Base-by-base conservation (phyloP, 768 basidiomycete species). In the Mycena capillaripes region DNA sequence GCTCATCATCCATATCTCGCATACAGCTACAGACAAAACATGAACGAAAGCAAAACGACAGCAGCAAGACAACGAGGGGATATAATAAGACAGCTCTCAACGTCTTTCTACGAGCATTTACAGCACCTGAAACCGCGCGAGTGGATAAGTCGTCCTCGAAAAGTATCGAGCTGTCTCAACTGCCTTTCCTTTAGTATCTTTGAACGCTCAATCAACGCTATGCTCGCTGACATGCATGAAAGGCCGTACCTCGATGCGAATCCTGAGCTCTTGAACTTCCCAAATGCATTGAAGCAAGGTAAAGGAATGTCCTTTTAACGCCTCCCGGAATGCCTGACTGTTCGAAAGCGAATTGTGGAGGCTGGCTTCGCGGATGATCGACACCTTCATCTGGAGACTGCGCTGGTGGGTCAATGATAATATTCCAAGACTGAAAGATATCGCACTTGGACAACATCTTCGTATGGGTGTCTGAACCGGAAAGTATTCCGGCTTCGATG, bases 61-160 rank as follows among this genome's bases (percentile, higher is more conserved):
- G 36, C 36, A 36, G 36, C 12, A 36, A 12, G 36, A 36, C 36
- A 36, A 36, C 36, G 36, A 36, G 36, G 12, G 7, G 12, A 36
- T 7, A 12, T 36, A 12, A 36, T 36, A 12, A 36, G 12, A 36
- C 12, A 36, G 12, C 36, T 36, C 36, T 36, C 36, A 36, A 36
- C 36, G 12, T 36, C 12, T 36, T 6, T 96, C 57, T 94, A 96
- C 52, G 46, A 14, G 29, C 34, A 65, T 46, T 62, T 46, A 29
- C 44, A 38, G 42, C 27, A 21, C 5, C 42, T 44, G 7, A 36
- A 36, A 36, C 36, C 36, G 14, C 34, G 30, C 57, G 57, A 36
- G 2, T 17, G 32, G 16, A 53, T 53, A 6, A 29, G 52, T 7
- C 27, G 25, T 11, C 52, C 27, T 29, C 52, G 27, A 53, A 17